Evolutionary conservation across 225 moss, liverwort and hornwort species (phyloP), one percentile per base, ranked within the genome.

Genomic region (Physcomitrellopsis africana): DNA sequence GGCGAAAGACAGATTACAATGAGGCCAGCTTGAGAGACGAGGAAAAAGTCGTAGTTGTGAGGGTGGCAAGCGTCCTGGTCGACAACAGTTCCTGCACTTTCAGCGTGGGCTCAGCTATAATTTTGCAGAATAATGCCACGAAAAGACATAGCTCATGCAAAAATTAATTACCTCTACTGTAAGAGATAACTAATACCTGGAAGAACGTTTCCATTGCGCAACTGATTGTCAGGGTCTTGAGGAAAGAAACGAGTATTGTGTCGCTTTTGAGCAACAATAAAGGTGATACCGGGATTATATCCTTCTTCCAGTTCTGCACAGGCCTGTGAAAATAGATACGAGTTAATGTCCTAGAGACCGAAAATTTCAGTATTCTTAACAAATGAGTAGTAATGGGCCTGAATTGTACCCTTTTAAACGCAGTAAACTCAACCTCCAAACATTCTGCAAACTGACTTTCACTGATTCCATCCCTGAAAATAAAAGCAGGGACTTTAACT

Each of bases 191-290:
- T 11, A 9, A 9, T 65, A 99, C 97, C 97, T 78, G 97, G 94
- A 9, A 58, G 22, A 1, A 94, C 86, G 56, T 99, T 97, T 8
- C 93, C 97, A 18, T 85, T 88, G 14, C 66, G 69, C 44, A 88
- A 1, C 56, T 41, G 14, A 7, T 18, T 53, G 0, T 82, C 85
- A 0, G 27, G 11, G 13, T 78, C 81, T 20, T 67, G 80, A 0
- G 94, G 93, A 73, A 99, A 99, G 64, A 95, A 99, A 0, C 97
- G 91, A 9, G 97, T 94, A 27, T 99, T 93, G 67, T 99, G 97
- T 18, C 95, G 87, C 76, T 99, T 99, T 60, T 99, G 97, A 8
- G 94, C 94, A 20, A 99, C 87, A 48, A 99, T 85, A 10, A 99
- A 81, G 0, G 97, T 95, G 20, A 99, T 92, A 7, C 84, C 86